These are phyloP conservation scores for Paecilomyces niveus DNA, from an alignment of 2,329 filamentous ascomycete genomes.

Conservation along the genomic window DNA sequence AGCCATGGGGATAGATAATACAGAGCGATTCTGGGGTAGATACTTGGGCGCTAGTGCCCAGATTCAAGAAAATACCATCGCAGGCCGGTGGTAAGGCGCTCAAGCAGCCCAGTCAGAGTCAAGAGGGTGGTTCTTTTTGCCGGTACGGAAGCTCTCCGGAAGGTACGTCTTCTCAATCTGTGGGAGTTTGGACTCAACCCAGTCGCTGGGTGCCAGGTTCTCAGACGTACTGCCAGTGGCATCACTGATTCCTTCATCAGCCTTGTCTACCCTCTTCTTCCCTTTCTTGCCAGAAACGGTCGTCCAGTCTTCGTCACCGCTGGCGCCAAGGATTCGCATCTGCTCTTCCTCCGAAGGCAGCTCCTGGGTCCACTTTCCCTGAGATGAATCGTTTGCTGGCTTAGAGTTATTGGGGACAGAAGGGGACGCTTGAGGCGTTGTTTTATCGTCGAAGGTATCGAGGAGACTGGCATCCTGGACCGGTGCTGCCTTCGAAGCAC, in stretches of 20 bases:
- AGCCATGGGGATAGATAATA: constrained; percentile 4
- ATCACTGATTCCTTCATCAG: constrained; percentile 40
- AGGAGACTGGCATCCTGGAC: constrained; percentile 24
- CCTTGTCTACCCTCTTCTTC: constrained; percentile 40
- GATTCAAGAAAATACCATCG: not conserved
- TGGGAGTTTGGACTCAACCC: constrained; percentile 27
- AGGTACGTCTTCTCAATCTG: constrained; percentile 25
- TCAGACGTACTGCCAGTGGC: constrained; percentile 37
- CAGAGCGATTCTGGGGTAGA: constrained; percentile 2
- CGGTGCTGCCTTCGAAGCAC: constrained; percentile 12
- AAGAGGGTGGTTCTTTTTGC: constrained; percentile 35
- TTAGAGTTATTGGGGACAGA: constrained; percentile 6
- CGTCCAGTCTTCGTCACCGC: constrained; percentile 52
- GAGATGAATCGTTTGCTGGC: constrained; percentile 13
- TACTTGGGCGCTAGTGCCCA: constrained; percentile 1
- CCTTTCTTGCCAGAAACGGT: constrained; percentile 55
- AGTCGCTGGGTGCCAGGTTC: constrained; percentile 17
- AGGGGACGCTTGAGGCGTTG: constrained; percentile 4
- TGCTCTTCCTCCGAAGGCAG: constrained; percentile 57
- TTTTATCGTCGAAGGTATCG: constrained; percentile 36
- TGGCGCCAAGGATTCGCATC: constrained; percentile 43
- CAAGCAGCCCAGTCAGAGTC: constrained; percentile 40
- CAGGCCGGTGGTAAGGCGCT: constrained; percentile 2
- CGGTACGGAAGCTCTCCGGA: constrained; percentile 22
- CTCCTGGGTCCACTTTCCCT: constrained; percentile 38